Evolutionary conservation across 306 rosid genomes (phyloP).

Genomic region (Chamaecrista fasciculata): DNA sequence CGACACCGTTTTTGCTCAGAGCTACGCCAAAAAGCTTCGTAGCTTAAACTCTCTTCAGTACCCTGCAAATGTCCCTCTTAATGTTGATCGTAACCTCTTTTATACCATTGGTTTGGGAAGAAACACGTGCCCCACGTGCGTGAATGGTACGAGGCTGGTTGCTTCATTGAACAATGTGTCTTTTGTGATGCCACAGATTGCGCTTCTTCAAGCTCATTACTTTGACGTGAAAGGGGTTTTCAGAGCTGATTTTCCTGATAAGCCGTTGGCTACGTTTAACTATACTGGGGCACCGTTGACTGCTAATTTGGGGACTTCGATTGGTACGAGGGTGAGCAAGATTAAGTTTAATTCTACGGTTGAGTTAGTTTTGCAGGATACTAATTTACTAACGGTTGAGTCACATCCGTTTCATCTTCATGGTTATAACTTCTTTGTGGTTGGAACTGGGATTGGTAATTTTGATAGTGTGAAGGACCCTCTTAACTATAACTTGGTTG

Average conservation of each 20-base stretch:
- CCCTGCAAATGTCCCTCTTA: slow-evolving; percentile 80
- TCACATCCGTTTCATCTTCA: slow-evolving; percentile 84
- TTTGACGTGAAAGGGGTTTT: slow-evolving; percentile 64
- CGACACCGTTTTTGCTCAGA: slow-evolving; percentile 56
- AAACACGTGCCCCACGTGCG: slow-evolving; percentile 60
- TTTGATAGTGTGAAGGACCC: slow-evolving; percentile 75
- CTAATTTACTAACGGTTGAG: slow-evolving; percentile 66
- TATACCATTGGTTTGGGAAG: slow-evolving; percentile 69
- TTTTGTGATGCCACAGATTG: slow-evolving; percentile 70
- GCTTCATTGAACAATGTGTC: slow-evolving; percentile 82
- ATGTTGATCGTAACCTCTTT: slow-evolving; percentile 67
- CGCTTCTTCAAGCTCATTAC: slow-evolving; percentile 84
- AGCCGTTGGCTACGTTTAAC: slow-evolving; percentile 59
- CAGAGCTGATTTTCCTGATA: slow-evolving; percentile 72
- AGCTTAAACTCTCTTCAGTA: slow-evolving; percentile 59
- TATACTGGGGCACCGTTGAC: slow-evolving; percentile 69
- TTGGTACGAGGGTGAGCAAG: slow-evolving; percentile 65
- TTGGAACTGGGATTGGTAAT: slow-evolving; percentile 74
- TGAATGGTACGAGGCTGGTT: slow-evolving; percentile 71
- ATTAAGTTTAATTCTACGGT: slow-evolving; percentile 67
- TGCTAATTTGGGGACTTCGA: slow-evolving; percentile 51
- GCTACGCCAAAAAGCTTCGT: slow-evolving; percentile 49
- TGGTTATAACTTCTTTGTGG: slow-evolving; percentile 65
- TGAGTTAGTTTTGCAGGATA: slow-evolving; percentile 71
- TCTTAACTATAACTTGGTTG: slow-evolving; percentile 59